Evolutionary conservation across 768 basidiomycete genomes (phyloP).

Genomic region (Mycena chlorophos): DNA sequence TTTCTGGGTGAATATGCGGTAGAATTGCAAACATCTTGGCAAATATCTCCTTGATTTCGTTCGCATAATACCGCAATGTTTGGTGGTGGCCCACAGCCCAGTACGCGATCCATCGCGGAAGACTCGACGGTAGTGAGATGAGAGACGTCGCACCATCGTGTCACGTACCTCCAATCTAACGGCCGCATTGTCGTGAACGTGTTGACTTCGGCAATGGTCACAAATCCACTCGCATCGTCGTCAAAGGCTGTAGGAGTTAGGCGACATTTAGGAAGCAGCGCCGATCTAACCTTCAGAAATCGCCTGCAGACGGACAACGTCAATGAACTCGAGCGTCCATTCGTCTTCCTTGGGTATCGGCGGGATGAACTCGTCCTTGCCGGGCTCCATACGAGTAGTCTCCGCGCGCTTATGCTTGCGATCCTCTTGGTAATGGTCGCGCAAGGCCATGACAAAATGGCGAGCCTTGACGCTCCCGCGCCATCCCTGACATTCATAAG

Average conservation of each 20-base stretch:
- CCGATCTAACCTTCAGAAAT: no score
- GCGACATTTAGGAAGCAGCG: no score
- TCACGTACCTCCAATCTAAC: not conserved
- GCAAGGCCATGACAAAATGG: not conserved
- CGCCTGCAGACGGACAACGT: not conserved
- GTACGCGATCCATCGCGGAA: conserved; percentile 15
- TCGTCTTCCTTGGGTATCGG: not conserved
- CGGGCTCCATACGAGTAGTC: not conserved
- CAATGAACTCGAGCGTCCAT: not conserved
- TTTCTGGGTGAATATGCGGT: not conserved
- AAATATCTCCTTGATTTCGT: conserved; percentile 2
- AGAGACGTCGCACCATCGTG: not conserved
- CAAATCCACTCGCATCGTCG: not conserved
- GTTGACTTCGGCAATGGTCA: not conserved
- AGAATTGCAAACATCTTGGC: conserved; percentile 15
- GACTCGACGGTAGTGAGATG: not conserved
- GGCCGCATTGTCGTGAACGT: not conserved
- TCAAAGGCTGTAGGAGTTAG: no score
- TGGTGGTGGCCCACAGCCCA: conserved; percentile 14
- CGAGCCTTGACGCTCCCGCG: not conserved
- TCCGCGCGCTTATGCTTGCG: not conserved
- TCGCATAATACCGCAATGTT: conserved; percentile 4
- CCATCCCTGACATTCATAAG: not conserved
- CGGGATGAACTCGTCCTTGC: not conserved
- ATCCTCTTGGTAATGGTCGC: not conserved